phyloP scores from a whole-genome alignment of 192 early-diverging fungal genomes.

The Paraglomus brasilianum region DNA sequence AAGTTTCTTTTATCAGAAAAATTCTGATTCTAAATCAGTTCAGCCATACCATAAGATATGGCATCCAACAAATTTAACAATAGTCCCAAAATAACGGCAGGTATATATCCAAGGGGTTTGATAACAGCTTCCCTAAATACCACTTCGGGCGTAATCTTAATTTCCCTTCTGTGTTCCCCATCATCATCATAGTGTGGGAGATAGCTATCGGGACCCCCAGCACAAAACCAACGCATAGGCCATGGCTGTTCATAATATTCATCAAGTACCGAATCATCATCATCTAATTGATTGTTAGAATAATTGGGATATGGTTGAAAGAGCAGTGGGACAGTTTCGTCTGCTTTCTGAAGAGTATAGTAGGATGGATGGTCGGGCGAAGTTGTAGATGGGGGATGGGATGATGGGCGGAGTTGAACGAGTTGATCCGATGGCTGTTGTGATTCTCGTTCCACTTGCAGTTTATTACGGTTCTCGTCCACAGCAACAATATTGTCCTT shows the following conservation, averaged over 20 bases:
- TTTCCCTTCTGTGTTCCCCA: not conserved
- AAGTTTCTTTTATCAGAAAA: not conserved
- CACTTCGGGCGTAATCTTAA: slow-evolving; percentile 18
- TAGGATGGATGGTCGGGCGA: not conserved
- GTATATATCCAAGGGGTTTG: slow-evolving; percentile 68
- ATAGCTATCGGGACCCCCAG: not conserved
- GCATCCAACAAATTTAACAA: slow-evolving; percentile 93
- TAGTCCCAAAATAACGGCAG: slow-evolving; percentile 87
- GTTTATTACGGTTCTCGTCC: not conserved
- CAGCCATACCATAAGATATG: slow-evolving; percentile 68
- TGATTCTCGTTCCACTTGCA: not conserved
- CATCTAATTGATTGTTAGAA: not conserved
- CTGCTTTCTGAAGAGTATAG: not conserved
- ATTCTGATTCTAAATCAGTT: not conserved
- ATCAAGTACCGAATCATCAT: not conserved
- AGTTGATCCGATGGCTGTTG: no score
- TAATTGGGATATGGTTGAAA: no score
- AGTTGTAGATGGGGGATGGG: not conserved
- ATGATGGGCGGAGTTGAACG: no score
- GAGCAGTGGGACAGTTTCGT: slow-evolving; percentile 2
- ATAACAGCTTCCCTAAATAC: slow-evolving; percentile 31
- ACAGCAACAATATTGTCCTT: not conserved
- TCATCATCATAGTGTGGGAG: not conserved
- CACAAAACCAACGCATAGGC: slow-evolving; percentile 17
- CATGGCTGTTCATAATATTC: not conserved